phyloP scores from a whole-genome alignment of 306 rosid species.

The Fragaria ananassa region DNA sequence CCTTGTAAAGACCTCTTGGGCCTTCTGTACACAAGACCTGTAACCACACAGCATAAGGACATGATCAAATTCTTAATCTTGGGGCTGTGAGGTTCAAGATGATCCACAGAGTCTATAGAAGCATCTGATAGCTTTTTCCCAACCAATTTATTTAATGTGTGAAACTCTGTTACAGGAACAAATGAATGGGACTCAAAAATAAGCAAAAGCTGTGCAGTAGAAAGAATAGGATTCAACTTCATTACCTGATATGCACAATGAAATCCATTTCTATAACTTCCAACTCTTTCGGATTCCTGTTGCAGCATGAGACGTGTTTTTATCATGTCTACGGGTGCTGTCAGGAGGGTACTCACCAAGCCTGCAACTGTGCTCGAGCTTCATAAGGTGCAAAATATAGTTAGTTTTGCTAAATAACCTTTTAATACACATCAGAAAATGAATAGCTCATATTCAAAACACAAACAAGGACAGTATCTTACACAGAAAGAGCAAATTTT shows the following conservation, averaged over 20 bases:
- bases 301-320: constrained; percentile 98
- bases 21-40: constrained; percentile 87
- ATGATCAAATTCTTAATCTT: neutral
- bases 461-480: neutral
- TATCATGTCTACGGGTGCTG: constrained; percentile 89
- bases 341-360: constrained; percentile 62
- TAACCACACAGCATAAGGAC: constrained; percentile 31
- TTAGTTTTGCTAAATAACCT: constrained; percentile 24
- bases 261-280: constrained; percentile 67
- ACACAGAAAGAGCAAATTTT: neutral
- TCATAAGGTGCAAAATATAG: constrained; percentile 31
- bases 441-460: neutral
- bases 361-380: constrained; percentile 89
- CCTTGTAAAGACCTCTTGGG: constrained; percentile 87
- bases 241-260: constrained; percentile 84
- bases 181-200: neutral
- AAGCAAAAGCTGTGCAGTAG: neutral
- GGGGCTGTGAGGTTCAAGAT: neutral
- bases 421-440: neutral
- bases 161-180: neutral
- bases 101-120: neutral
- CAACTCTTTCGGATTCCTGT: constrained; percentile 49
- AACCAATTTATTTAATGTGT: neutral
- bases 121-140: neutral
- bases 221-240: neutral